phyloP scores from a whole-genome alignment of 139 green algal species.

The Micromonas commoda region DNA sequence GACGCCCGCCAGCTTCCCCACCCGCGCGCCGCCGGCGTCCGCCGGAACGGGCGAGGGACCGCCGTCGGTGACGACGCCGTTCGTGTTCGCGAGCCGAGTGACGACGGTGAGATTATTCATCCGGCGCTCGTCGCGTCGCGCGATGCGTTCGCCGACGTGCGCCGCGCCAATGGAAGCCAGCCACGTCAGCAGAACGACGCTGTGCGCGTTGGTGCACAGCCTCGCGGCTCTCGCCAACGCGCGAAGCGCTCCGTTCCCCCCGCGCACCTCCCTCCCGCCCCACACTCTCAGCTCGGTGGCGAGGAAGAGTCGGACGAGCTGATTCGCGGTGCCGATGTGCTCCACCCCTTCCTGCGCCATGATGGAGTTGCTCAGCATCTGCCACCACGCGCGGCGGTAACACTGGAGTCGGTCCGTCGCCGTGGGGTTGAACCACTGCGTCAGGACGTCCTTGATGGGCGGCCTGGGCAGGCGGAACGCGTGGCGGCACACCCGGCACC shows the following conservation, averaged over 20 bases:
- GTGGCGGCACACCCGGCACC: constrained; percentile 4
- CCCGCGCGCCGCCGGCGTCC: no score
- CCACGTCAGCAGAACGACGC: background rate
- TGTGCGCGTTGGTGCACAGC: background rate
- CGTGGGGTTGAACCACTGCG: background rate
- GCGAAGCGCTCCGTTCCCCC: background rate
- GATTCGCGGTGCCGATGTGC: background rate
- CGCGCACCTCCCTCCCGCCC: background rate
- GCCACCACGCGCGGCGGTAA: constrained; percentile 5
- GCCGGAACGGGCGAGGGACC: no score
- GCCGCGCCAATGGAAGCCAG: background rate
- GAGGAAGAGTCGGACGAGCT: background rate
- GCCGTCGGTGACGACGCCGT: no score
- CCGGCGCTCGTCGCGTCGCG: no score
- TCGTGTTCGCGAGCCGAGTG: no score
- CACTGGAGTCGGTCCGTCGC: background rate
- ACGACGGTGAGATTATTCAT: no score
- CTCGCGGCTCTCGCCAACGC: background rate
- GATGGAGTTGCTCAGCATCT: background rate
- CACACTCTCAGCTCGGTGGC: background rate
- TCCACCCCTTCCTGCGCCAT: background rate
- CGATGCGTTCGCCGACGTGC: background rate
- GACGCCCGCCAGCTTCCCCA: no score
- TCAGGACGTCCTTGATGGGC: background rate
- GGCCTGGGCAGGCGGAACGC: background rate